Conservation (phyloP, 768 basidiomycete species). For the Trametes gibbosa region DNA sequence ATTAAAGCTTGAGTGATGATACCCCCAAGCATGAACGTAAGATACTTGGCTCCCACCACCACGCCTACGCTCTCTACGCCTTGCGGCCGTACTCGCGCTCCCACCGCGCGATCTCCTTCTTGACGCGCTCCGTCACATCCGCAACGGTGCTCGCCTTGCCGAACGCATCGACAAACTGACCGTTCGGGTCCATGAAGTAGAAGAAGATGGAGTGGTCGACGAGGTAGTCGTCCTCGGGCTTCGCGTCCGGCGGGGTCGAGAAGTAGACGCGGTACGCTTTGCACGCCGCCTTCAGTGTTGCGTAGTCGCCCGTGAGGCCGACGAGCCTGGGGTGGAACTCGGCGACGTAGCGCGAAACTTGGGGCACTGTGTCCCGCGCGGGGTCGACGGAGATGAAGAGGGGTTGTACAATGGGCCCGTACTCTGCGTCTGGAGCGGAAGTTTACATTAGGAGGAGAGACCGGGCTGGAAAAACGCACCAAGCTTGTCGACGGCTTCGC, state of each 20-base stretch:
- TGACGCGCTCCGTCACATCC: slow-evolving; percentile 64
- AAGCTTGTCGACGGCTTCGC: slow-evolving; percentile 65
- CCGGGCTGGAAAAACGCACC: slow-evolving; percentile 45
- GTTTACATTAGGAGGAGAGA: neutral
- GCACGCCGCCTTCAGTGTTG: slow-evolving; percentile 81
- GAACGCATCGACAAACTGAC: slow-evolving; percentile 94
- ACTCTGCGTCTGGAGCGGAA: slow-evolving; percentile 53
- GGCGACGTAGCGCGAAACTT: slow-evolving; percentile 60
- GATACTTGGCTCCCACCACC: neutral
- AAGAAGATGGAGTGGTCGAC: slow-evolving; percentile 98
- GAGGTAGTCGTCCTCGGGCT: slow-evolving; percentile 89
- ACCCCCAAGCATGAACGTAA: neutral
- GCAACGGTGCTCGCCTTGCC: slow-evolving; percentile 75
- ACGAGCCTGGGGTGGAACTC: slow-evolving; percentile 93
- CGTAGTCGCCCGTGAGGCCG: slow-evolving; percentile 87
- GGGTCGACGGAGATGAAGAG: slow-evolving; percentile 98
- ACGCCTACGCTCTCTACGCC: slow-evolving; percentile 22
- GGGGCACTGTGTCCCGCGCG: slow-evolving; percentile 71
- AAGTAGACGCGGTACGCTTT: slow-evolving; percentile 98
- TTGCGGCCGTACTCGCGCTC: slow-evolving; percentile 34
- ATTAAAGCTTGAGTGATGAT: neutral
- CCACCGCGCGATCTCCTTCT: slow-evolving; percentile 48
- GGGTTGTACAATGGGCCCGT: slow-evolving; percentile 75
- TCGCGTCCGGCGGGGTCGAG: slow-evolving; percentile 87
- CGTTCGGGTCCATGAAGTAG: slow-evolving; percentile 95